A percentile compares a stretch with the other conserved stretches of the same genome.
phyloP scores from a whole-genome alignment of 257 asterid genomes.

The Plantago ovata region DNA sequence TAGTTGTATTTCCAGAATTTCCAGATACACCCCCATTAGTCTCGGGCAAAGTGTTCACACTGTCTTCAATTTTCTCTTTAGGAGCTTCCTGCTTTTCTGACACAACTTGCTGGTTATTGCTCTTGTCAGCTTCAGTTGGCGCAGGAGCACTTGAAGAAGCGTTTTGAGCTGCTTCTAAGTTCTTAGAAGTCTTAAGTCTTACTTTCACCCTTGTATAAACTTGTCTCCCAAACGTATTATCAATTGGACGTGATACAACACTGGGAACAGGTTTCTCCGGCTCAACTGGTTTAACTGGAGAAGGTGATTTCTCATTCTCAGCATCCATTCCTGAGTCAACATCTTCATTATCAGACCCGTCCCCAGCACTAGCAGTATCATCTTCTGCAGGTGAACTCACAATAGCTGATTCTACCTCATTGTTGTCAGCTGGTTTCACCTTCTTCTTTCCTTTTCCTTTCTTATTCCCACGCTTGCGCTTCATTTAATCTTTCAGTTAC shows the following conservation, averaged over 20 bases:
- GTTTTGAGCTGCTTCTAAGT: conserved; percentile 48
- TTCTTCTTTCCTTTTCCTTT: conserved; percentile 74
- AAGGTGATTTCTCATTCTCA: conserved; percentile 50
- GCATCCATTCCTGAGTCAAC: conserved; percentile 64
- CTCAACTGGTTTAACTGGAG: conserved; percentile 35
- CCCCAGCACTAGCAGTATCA: conserved; percentile 42
- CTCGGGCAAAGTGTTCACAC: conserved; percentile 80
- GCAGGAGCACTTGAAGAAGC: conserved; percentile 52
- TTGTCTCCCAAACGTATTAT: conserved; percentile 45
- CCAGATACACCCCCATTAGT: conserved; percentile 41
- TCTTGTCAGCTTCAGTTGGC: conserved; percentile 75
- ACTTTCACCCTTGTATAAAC: conserved; percentile 88
- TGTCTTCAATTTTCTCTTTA: conserved; percentile 71
- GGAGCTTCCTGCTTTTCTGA: conserved; percentile 49
- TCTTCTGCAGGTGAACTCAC: conserved; percentile 46
- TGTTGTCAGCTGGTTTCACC: conserved; percentile 37
- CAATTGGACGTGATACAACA: conserved; percentile 37
- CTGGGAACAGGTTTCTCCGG: conserved; percentile 35
- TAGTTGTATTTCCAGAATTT: conserved; percentile 39
- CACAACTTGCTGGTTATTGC: conserved; percentile 53
- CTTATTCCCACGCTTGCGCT: conserved; percentile 74
- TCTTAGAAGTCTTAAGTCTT: conserved; percentile 70
- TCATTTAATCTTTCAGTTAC: conserved; percentile 41
- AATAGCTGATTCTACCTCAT: conserved; percentile 49
- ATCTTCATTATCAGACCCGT: conserved; percentile 64